A percentile compares a stretch with the other conserved stretches of the same genome.
Evolutionary conservation across 371 early-diverging fungal species (phyloP).

Genomic region (Mucor mucedo): DNA sequence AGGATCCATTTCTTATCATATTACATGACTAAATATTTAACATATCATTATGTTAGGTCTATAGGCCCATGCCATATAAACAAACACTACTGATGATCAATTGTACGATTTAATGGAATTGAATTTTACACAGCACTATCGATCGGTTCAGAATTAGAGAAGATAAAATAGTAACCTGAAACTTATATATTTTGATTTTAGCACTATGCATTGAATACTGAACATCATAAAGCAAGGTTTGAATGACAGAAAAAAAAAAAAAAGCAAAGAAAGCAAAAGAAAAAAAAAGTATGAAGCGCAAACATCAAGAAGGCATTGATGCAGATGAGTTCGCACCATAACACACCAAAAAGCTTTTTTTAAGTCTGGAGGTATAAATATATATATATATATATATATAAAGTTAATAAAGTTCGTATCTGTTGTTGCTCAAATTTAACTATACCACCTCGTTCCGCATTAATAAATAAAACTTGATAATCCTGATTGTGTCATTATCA

Average conservation of each 20-base stretch:
- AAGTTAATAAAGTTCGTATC: no score
- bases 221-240: slow-evolving; percentile 10
- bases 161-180: slow-evolving; percentile 11
- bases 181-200: slow-evolving; percentile 19
- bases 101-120: slow-evolving; percentile 6
- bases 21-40: slow-evolving; percentile 19
- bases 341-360: no score
- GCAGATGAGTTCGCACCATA: background rate
- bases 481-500: no score
- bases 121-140: slow-evolving; percentile 11
- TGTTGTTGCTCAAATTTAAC: no score
- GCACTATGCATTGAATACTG: slow-evolving; percentile 7
- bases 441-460: no score
- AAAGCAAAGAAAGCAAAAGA: background rate
- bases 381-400: no score
- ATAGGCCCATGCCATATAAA: slow-evolving; percentile 2
- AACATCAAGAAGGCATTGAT: slow-evolving; percentile 5
- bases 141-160: slow-evolving; percentile 4
- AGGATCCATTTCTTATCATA: slow-evolving; percentile 9
- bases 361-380: no score
- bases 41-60: slow-evolving; percentile 13
- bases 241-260: slow-evolving; percentile 18
- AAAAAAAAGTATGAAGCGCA: slow-evolving; percentile 19
- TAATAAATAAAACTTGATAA: no score
- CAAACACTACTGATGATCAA: slow-evolving; percentile 7